These are phyloP conservation scores for Coemansia sp. DNA, from an alignment of 371 early-diverging fungal genomes.

Conservation along the genomic window DNA sequence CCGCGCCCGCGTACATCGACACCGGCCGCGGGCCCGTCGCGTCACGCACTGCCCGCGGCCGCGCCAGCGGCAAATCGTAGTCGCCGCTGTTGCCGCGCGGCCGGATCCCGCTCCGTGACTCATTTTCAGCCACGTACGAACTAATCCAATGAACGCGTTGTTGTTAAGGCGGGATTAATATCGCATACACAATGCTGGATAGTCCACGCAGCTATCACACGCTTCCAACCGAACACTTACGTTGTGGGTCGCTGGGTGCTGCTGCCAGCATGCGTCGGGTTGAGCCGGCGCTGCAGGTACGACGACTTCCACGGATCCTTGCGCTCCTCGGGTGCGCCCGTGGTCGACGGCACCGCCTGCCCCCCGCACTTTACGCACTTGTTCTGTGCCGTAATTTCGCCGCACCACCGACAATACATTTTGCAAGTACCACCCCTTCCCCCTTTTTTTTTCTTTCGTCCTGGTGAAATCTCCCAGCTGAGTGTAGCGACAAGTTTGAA, in stretches of 20 bases:
- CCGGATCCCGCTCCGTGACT: not conserved
- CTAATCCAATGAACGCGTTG: too few relatives aligned
- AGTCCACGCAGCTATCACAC: too few relatives aligned
- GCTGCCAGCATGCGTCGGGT: conserved; percentile 10
- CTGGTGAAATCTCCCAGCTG: too few relatives aligned
- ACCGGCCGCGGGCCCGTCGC: conserved; percentile 17
- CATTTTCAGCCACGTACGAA: not conserved
- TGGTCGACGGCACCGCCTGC: conserved; percentile 29
- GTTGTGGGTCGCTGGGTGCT: conserved; percentile 14
- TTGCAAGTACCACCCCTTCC: too few relatives aligned
- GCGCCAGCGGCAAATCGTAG: not conserved
- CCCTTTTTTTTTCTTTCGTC: too few relatives aligned
- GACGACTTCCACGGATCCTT: conserved; percentile 52
- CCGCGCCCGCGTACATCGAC: conserved; percentile 22
- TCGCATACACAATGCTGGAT: too few relatives aligned
- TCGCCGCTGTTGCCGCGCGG: not conserved
- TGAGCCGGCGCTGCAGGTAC: conserved; percentile 44
- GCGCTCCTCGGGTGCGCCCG: conserved; percentile 30
- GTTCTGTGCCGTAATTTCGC: conserved; percentile 34
- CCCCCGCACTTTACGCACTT: conserved; percentile 50
- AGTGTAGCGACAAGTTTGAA: too few relatives aligned
- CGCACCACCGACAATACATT: conserved; percentile 51
- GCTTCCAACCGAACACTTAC: conserved; percentile 12
- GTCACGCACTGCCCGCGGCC: conserved; percentile 17
- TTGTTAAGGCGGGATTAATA: too few relatives aligned